Evolutionary conservation across 176 grass and related monocot genomes (phyloP), one percentile per base, ranked within the genome.

Genomic region (Musa troglodytarum): DNA sequence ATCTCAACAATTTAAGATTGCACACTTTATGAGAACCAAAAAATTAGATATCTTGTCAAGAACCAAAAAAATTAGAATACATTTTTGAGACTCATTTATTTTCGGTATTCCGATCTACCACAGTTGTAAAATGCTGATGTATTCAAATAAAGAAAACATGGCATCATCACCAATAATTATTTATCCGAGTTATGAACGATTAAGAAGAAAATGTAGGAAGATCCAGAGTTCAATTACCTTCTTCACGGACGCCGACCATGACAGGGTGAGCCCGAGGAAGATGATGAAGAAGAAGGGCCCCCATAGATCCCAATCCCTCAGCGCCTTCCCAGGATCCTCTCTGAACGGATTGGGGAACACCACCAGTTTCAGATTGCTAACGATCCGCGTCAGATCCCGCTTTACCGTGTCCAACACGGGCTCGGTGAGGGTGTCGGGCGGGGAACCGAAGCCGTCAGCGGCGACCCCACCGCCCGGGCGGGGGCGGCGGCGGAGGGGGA

Each of bases 251-350:
- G 93, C 93, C 11, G 93, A 97, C 93, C 93, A 93, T 79, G 93
- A 97, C 15, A 93, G 93, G 0, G 86, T 90, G 65, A 97, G 90
- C 2, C 93, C 90, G 10, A 97, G 87, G 88, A 97, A 97, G 49
- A 97, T 88, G 81, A 97, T 97, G 93, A 97, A 97, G 83, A 97
- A 97, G 86, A 97, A 93, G 10, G 93, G 93, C 0, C 90, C 93
- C 93, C 93, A 97, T 1, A 97, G 90, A 79, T 97, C 93, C 93
- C 93, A 97, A 83, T 97, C 90, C 87, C 90, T 83, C n/a, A 97
- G 93, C 58, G 90, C 93, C 82, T 93, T 97, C 54, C 93, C 93
- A 0, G 90, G 93, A 85, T 97, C 93, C 77, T 97, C 93, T 52
- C 93, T 84, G 80, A 88, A 83, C 52, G 93, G 93, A 76, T 97